Evolutionary conservation across 2,329 filamentous ascomycete genomes (phyloP), one percentile per base, ranked within the genome.

Genomic region (Lachnellula cervina): DNA sequence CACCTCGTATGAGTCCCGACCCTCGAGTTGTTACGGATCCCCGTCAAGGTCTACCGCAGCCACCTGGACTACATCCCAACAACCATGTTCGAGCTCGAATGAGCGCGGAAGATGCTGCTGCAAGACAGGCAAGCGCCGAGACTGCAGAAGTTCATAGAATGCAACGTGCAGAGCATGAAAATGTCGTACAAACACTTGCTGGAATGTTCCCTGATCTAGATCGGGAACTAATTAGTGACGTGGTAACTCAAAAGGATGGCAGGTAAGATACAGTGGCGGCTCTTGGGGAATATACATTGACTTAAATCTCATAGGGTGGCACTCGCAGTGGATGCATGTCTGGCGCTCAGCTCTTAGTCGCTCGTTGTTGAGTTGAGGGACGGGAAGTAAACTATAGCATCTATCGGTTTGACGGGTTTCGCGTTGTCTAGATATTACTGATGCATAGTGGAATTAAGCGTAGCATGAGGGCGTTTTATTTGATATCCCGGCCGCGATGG

Each of bases 141-240:
- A 83, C 83, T 6, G 93, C 93, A 9, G 89, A 99, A 70, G 93
- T 93, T 7, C 83, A 91, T 62, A 80, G 88, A 16, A 83, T 97
- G 58, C 86, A 94, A 63, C 80, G 85, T 37, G 86, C 87, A 54
- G 94, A 99, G 76, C 92, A 97, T 72, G 79, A 83, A 52, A 93
- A 91, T 65, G 86, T 99, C 7, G 93, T 97, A 2, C 94, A 97
- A 73, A 97, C 94, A 37, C 75, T 99, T 55, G 86, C 90, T 48
- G 88, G 90, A 65, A 99, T 99, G 94, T 99, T 99, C 71, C 94
- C 94, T 0, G 91, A 95, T 68, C 77, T 99, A 50, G 94, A 99
- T 71, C 84, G 85, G 66, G 95, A 99, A 49, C 82, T 99, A 38
- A 97, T 99, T 69, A 92, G 92, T 66, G 94, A 99, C 74, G 94